phyloP scores from a whole-genome alignment of 2,329 filamentous ascomycete genomes.

The Zelopaecilomyces penicillatus region DNA sequence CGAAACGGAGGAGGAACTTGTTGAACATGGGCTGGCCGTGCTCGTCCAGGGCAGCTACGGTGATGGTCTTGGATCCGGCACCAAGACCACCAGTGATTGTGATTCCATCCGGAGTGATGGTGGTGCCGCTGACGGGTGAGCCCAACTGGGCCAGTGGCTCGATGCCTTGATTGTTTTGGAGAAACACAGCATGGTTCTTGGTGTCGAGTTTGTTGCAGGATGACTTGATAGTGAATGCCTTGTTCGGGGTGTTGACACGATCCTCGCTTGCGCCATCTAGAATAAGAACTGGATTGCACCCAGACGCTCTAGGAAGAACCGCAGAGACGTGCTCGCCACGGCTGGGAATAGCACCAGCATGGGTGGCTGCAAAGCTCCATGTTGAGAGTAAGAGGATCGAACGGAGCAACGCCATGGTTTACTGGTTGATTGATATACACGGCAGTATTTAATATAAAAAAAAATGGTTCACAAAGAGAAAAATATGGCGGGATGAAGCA shows the following conservation, averaged over 20 bases:
- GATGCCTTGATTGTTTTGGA: neutral
- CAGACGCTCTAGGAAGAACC: no score
- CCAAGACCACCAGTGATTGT: neutral
- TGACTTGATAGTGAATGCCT: slow-evolving; percentile 1
- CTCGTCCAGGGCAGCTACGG: neutral
- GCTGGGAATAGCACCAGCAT: no score
- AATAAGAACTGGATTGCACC: slow-evolving; percentile 2
- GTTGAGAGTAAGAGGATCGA: no score
- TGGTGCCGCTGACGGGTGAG: neutral
- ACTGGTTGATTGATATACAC: no score
- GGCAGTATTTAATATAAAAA: no score
- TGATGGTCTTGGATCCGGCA: neutral
- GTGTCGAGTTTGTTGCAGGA: neutral
- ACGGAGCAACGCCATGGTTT: no score
- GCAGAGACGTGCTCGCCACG: no score
- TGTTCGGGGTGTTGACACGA: neutral
- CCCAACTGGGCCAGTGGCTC: neutral
- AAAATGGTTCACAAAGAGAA: no score
- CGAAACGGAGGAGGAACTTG: neutral
- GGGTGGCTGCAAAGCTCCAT: no score
- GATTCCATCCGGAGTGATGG: neutral
- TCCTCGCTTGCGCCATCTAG: neutral
- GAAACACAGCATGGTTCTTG: slow-evolving; percentile 1
- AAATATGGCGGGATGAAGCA: no score
- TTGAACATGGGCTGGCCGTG: neutral